phyloP scores from a whole-genome alignment of 176 grass and related monocot genomes.

The Oryza brachyantha region DNA sequence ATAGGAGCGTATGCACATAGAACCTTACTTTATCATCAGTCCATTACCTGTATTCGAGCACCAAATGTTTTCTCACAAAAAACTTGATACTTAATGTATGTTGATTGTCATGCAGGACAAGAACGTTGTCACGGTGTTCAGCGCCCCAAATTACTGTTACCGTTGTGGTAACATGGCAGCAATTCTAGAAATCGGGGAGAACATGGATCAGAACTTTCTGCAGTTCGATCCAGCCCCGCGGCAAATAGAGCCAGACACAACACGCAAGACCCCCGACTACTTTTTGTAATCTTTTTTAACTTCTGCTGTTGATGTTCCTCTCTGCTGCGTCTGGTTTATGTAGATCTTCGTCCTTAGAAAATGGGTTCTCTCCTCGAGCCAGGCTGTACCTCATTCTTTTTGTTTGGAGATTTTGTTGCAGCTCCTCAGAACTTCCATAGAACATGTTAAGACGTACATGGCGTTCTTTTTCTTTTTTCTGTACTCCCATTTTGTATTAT shows the following conservation, averaged over 20 bases:
- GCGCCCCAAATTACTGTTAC: conserved; percentile 78
- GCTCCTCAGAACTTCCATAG: conserved; percentile 56
- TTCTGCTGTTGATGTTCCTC: not conserved
- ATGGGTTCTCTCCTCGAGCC: conserved; percentile 26
- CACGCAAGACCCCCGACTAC: conserved; percentile 74
- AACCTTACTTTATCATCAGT: not conserved
- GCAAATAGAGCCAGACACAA: conserved; percentile 60
- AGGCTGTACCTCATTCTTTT: conserved; percentile 51
- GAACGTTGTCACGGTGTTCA: conserved; percentile 75
- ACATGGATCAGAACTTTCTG: conserved; percentile 77
- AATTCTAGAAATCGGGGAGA: conserved; percentile 70
- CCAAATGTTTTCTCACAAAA: not conserved
- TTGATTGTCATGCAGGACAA: conserved; percentile 50
- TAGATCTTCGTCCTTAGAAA: conserved; percentile 54
- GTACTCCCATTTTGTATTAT: conserved; percentile 52
- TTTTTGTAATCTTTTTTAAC: conserved; percentile 54
- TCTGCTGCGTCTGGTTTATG: conserved; percentile 23
- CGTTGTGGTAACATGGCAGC: conserved; percentile 71
- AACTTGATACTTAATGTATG: conserved; percentile 6
- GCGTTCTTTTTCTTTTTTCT: not conserved
- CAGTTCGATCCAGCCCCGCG: conserved; percentile 67
- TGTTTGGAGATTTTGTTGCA: conserved; percentile 52
- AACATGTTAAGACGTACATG: conserved; percentile 40
- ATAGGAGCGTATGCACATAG: not conserved
- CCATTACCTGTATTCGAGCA: not conserved